These are phyloP conservation scores for Pythium apleroticum DNA, from an alignment of 352 stramenopile species.

Conservation along the genomic window DNA sequence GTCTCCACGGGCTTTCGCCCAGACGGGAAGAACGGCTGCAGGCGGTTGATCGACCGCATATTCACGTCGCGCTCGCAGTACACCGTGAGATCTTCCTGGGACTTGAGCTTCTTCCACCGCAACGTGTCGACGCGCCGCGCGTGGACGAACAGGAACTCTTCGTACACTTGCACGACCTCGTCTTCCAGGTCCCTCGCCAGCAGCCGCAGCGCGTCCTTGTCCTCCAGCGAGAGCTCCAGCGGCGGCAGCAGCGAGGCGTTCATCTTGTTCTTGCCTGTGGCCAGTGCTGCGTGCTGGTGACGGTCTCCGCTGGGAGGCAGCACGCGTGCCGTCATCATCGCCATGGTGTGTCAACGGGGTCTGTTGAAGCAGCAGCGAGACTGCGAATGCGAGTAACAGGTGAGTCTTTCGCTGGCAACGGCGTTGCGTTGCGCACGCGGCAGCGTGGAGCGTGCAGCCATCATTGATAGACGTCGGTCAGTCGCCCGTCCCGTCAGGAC, in stretches of 20 bases:
- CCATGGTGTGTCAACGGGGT: background rate
- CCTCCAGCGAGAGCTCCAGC: conserved; percentile 31
- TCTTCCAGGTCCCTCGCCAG: conserved; percentile 45
- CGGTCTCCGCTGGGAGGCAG: conserved; percentile 5
- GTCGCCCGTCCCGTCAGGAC: no score
- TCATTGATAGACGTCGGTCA: background rate
- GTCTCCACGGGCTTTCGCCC: conserved; percentile 6
- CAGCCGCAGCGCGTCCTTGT: conserved; percentile 34
- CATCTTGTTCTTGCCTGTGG: conserved; percentile 5
- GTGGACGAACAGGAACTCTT: conserved; percentile 37
- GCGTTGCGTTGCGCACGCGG: no score
- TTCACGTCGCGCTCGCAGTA: conserved; percentile 37
- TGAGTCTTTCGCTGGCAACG: no score
- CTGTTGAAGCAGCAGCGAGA: background rate
- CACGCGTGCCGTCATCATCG: background rate
- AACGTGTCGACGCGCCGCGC: conserved; percentile 31
- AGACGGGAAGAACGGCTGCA: conserved; percentile 27
- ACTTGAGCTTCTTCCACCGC: conserved; percentile 47
- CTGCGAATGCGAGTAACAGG: background rate
- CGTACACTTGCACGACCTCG: conserved; percentile 47
- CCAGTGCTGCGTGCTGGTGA: conserved; percentile 10
- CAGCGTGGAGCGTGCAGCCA: background rate
- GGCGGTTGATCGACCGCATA: conserved; percentile 25
- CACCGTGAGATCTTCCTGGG: conserved; percentile 39
- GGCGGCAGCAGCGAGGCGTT: conserved; percentile 20